phyloP scores from a whole-genome alignment of 805 yeast genomes.

The Candida hungchunana region DNA sequence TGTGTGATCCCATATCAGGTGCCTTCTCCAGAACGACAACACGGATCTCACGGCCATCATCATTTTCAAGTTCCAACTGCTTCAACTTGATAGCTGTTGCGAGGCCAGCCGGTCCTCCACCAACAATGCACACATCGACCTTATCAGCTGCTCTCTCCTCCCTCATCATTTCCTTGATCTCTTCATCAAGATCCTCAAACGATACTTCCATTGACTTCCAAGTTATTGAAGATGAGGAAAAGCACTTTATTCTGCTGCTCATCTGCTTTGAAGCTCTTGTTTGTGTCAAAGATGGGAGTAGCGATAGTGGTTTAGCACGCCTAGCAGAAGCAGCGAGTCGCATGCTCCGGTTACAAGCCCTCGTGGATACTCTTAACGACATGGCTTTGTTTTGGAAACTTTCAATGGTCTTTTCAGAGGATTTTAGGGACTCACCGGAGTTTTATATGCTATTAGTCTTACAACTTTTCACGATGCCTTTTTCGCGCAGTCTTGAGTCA shows the following conservation, averaged over 20 bases:
- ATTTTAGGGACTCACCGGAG: too few relatives aligned
- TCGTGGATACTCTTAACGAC: neutral
- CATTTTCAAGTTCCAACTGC: slow-evolving; percentile 66
- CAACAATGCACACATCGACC: slow-evolving; percentile 93
- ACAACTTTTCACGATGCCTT: too few relatives aligned
- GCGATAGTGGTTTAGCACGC: slow-evolving; percentile 1
- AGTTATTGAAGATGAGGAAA: slow-evolving; percentile 3
- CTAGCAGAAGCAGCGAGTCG: neutral
- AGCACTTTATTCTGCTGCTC: slow-evolving; percentile 2
- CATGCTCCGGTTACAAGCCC: slow-evolving; percentile 1
- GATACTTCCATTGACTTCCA: slow-evolving; percentile 24
- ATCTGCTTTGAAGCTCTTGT: too few relatives aligned
- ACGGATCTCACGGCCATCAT: slow-evolving; percentile 61
- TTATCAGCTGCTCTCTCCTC: slow-evolving; percentile 77
- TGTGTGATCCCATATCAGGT: slow-evolving; percentile 89
- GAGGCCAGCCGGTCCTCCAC: slow-evolving; percentile 97
- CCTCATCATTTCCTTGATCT: slow-evolving; percentile 41
- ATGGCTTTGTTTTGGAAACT: too few relatives aligned
- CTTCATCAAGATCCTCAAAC: slow-evolving; percentile 32
- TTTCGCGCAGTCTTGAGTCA: too few relatives aligned
- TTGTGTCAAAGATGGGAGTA: neutral
- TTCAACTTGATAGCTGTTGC: slow-evolving; percentile 89
- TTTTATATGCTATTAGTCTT: too few relatives aligned
- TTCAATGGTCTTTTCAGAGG: too few relatives aligned
- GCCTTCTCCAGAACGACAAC: slow-evolving; percentile 92